Conservation (phyloP, 192 early-diverging fungal species). For the Obelidium mucronatum region DNA sequence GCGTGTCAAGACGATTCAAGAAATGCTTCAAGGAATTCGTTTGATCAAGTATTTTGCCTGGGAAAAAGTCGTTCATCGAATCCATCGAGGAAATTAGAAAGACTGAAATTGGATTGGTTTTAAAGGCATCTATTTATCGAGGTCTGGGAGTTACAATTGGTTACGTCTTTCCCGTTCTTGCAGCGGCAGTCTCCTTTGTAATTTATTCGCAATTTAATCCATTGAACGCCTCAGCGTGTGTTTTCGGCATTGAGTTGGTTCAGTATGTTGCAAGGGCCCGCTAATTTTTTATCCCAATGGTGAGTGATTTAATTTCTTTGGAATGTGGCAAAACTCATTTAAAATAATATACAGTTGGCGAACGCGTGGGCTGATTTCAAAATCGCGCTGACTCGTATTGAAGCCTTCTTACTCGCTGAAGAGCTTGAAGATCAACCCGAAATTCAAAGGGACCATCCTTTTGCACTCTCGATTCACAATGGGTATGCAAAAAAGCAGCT, state of each 20-base stretch:
- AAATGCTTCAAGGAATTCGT: constrained; percentile 62
- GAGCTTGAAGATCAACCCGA: constrained; percentile 66
- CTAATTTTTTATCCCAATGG: constrained; percentile 10
- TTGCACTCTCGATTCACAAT: constrained; percentile 64
- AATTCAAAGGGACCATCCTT: constrained; percentile 46
- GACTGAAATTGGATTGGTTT: constrained; percentile 31
- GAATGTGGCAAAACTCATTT: no score
- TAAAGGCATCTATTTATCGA: constrained; percentile 1
- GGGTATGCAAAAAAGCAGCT: no score
- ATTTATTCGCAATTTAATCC: constrained; percentile 66
- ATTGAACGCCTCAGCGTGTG: constrained; percentile 49
- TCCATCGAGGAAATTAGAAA: constrained; percentile 42
- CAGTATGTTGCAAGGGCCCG: constrained; percentile 37
- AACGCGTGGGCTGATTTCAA: constrained; percentile 54
- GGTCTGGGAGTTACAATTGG: constrained; percentile 17
- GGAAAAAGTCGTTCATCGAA: constrained; percentile 39
- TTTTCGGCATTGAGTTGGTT: constrained; percentile 57
- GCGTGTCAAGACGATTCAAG: constrained; percentile 66
- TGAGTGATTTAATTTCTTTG: background rate
- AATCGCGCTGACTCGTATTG: constrained; percentile 55
- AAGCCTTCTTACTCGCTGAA: constrained; percentile 57
- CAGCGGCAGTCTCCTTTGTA: constrained; percentile 47
- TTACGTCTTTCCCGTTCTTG: constrained; percentile 10
- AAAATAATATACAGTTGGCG: constrained; percentile 41
- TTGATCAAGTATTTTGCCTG: constrained; percentile 53